phyloP scores from a whole-genome alignment of 2,329 filamentous ascomycete genomes.

The Teratosphaeria viscida region DNA sequence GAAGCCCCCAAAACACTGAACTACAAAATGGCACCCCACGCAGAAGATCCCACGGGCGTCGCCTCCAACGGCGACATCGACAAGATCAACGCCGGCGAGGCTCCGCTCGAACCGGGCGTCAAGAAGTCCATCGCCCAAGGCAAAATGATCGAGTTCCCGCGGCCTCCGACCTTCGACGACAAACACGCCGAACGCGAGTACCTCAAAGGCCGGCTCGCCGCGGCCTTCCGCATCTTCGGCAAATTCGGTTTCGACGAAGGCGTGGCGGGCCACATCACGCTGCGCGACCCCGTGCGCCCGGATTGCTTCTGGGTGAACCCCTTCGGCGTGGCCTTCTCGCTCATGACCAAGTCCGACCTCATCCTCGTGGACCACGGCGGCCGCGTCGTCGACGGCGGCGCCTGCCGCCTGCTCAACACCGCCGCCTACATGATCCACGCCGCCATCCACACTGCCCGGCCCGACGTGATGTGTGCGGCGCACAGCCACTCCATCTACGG shows the following conservation, averaged over 20 bases:
- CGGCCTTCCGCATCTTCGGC: constrained; percentile 35
- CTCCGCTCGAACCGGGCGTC: constrained; percentile 23
- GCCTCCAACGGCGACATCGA: constrained; percentile 17
- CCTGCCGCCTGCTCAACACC: constrained; percentile 30
- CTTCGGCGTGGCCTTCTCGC: constrained; percentile 31
- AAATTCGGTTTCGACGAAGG: constrained; percentile 32
- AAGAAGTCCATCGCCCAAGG: constrained; percentile 22
- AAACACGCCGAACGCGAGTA: constrained; percentile 31
- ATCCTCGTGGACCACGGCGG: constrained; percentile 36
- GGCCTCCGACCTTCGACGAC: constrained; percentile 26
- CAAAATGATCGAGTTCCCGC: constrained; percentile 20
- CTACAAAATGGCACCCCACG: constrained; percentile 23
- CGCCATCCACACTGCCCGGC: constrained; percentile 31
- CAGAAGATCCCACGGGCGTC: constrained; percentile 14
- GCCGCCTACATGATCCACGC: constrained; percentile 40
- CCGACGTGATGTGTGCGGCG: constrained; percentile 36
- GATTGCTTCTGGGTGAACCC: constrained; percentile 32
- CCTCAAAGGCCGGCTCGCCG: constrained; percentile 34
- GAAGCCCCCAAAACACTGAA: background rate
- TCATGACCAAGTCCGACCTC: constrained; percentile 37
- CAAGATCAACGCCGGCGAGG: constrained; percentile 21
- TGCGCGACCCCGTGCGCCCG: constrained; percentile 15
- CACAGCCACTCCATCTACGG: constrained; percentile 38
- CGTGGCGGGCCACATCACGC: constrained; percentile 31
- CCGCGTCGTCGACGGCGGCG: constrained; percentile 32